These are phyloP conservation scores for Amesomyces nigricolor DNA, from an alignment of 2,329 filamentous ascomycete species.

Conservation along the genomic window DNA sequence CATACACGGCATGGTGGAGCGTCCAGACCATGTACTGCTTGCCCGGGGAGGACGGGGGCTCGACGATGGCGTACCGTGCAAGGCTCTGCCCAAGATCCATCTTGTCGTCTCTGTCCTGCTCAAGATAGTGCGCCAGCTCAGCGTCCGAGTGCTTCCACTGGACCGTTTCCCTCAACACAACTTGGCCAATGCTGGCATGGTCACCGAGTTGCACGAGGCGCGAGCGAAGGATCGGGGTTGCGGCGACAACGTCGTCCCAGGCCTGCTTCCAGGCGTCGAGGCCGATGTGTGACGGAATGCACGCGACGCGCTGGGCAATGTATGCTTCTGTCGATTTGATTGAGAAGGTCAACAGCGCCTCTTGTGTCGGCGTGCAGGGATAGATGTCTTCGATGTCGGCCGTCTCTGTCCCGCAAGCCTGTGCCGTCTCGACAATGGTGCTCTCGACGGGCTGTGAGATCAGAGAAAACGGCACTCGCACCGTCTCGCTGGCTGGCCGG, in stretches of 20 bases:
- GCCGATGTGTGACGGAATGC: constrained; percentile 28
- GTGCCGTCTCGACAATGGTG: constrained; percentile 35
- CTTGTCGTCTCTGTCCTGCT: constrained; percentile 34
- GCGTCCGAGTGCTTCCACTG: constrained; percentile 30
- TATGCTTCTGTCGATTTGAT: constrained; percentile 47
- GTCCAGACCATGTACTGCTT: constrained; percentile 38
- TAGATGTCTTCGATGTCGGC: constrained; percentile 45
- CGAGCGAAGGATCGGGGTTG: constrained; percentile 39
- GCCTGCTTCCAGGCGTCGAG: constrained; percentile 38
- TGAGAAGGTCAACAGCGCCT: constrained; percentile 49
- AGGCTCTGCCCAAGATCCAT: constrained; percentile 31
- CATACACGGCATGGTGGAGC: constrained; percentile 51
- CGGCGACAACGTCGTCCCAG: constrained; percentile 40
- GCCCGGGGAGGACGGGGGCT: not conserved
- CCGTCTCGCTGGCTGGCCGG: constrained; percentile 21
- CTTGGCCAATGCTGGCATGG: constrained; percentile 41
- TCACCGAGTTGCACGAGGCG: constrained; percentile 40
- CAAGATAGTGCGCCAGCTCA: constrained; percentile 36
- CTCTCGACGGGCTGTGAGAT: constrained; percentile 32
- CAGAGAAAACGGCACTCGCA: constrained; percentile 35
- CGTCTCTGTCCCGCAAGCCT: constrained; percentile 33
- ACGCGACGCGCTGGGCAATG: constrained; percentile 44
- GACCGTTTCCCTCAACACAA: constrained; percentile 39
- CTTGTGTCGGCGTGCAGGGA: constrained; percentile 50
- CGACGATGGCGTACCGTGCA: constrained; percentile 8